phyloP scores from a whole-genome alignment of 1,139 yeast genomes.

The Sugiyamaella grinbergsii region DNA sequence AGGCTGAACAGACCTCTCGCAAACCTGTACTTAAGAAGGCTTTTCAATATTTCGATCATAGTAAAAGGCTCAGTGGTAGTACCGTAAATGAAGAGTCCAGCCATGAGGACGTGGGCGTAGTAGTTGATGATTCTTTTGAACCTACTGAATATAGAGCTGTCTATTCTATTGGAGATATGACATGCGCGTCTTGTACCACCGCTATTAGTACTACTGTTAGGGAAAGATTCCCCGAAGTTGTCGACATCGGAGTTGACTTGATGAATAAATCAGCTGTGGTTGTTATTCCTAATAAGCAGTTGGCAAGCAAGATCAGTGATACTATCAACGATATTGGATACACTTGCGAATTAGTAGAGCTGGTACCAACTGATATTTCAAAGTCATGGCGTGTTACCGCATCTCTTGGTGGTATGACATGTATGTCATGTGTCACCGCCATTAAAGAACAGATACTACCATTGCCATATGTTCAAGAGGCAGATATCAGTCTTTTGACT shows the following conservation, averaged over 20 bases:
- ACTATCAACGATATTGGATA: conserved; percentile 59
- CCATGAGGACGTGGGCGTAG: conserved; percentile 20
- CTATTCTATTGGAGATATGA: conserved; percentile 63
- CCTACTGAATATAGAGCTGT: conserved; percentile 51
- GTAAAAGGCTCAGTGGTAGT: conserved; percentile 2
- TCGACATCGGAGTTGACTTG: conserved; percentile 43
- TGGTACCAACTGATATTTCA: conserved; percentile 53
- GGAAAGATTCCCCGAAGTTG: conserved; percentile 42
- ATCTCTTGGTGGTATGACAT: conserved; percentile 71
- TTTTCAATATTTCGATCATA: conserved; percentile 21
- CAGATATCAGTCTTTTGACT: conserved; percentile 58
- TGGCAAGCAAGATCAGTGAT: conserved; percentile 53
- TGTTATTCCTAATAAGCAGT: conserved; percentile 49
- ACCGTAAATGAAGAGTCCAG: conserved; percentile 9
- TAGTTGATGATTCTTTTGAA: conserved; percentile 12
- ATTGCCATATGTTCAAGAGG: conserved; percentile 56
- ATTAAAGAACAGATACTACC: conserved; percentile 54
- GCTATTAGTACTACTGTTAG: conserved; percentile 52
- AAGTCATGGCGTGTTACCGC: conserved; percentile 54
- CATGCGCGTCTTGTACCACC: conserved; percentile 61
- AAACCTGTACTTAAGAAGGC: conserved; percentile 13
- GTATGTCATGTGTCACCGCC: conserved; percentile 68
- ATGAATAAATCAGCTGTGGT: conserved; percentile 40
- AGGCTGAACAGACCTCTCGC: conserved; percentile 6
- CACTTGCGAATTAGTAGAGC: conserved; percentile 58